Base-by-base conservation (phyloP, 768 basidiomycete genomes). In the Multifurca ochricompacta region DNA sequence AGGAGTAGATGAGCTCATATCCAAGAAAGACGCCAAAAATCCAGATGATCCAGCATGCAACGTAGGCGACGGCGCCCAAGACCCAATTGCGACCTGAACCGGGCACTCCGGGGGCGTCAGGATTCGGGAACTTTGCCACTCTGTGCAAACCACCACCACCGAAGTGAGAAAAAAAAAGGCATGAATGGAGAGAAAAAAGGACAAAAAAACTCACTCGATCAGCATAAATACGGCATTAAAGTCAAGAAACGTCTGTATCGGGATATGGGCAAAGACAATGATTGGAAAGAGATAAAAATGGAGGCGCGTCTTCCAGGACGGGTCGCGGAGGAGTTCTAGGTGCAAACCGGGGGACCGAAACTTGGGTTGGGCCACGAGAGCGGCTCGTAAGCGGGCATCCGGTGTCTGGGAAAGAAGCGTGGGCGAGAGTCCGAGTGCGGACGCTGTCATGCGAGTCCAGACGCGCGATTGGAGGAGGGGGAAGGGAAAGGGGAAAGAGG, bases 141-240 rank as follows among this genome's bases (percentile, higher is more conserved):
- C 89, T 92, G 62, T 1, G 30, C 42, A 23, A 56, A 9, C 10
- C 8, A 35, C 14, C 21, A 31, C 23, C 42, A 42, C 44, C 39
- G 48, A 50, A 34, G 37, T n/a, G 52, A 48, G 56, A 56, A 34
- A 54, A 36, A 25, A 5, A 45, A 14, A 37, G 32, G 30, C 34
- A 39, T 32, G 32, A 14, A 10, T 2, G 10, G 36, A 41, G 47
- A 34, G 52, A 50, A 41, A 35, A 40, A 16, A 28, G 13, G 7
- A 25, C 9, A n/a, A 4, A 4, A 4, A 39, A 13, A 83, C 91
- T 72, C 65, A 92, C 90, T 91, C 82, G 37, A 91, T 66, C 62
- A 93, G 67, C 61, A 91, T 82, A 71, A 82, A 94, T 60, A 85
- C 82, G 62, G 84, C 82, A 67, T 93, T 92, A 68, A 92, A 91